Conservation (phyloP, 176 grass and related monocot species). For the Tillandsia fasciculata region DNA sequence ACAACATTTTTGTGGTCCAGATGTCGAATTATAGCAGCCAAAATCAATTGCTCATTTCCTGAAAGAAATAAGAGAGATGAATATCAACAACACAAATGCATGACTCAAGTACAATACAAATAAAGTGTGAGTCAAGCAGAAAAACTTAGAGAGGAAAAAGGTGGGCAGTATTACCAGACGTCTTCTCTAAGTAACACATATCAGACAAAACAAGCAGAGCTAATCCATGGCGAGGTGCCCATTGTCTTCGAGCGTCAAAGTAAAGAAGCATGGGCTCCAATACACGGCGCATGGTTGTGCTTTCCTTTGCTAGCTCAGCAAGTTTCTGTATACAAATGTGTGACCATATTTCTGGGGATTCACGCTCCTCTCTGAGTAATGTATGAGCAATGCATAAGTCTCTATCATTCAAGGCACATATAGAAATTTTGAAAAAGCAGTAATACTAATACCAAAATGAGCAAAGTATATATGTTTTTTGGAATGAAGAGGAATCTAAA, state of each 20-base stretch:
- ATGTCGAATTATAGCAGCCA: conserved; percentile 70
- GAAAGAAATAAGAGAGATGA: conserved; percentile 14
- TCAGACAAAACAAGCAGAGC: conserved; percentile 85
- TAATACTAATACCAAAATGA: no score
- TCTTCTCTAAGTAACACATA: conserved; percentile 65
- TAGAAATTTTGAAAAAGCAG: no score
- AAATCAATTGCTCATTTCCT: conserved; percentile 76
- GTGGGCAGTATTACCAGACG: conserved; percentile 46
- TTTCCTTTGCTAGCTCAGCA: conserved; percentile 85
- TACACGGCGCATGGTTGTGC: conserved; percentile 68
- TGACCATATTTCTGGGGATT: conserved; percentile 78
- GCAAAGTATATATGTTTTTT: no score
- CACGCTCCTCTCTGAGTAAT: conserved; percentile 57
- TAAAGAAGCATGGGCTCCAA: conserved; percentile 81
- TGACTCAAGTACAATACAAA: not conserved
- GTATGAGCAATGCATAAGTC: no score
- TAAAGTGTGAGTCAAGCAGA: not conserved
- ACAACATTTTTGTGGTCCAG: conserved; percentile 82
- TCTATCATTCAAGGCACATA: no score
- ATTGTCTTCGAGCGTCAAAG: conserved; percentile 74
- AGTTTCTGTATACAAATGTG: conserved; percentile 84
- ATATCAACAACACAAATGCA: not conserved
- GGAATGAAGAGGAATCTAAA: no score
- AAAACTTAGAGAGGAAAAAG: not conserved
- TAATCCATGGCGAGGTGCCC: conserved; percentile 57